Base-by-base conservation (phyloP, 345 rosid genomes). In the Boechera stricta region DNA sequence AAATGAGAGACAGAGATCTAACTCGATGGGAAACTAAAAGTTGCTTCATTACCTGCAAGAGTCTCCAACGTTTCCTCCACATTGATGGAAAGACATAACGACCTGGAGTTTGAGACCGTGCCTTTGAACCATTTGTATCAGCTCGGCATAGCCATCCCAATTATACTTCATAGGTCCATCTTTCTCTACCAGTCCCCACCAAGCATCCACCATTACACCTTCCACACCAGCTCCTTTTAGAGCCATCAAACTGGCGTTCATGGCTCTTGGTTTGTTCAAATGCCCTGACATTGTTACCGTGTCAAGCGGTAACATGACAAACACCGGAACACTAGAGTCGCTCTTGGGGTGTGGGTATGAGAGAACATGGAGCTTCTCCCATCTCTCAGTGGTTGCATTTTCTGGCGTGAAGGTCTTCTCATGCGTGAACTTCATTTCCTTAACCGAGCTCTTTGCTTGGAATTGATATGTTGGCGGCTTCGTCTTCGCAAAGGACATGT, bases 11-110 rank as follows among this genome's bases (percentile, higher is more conserved):
- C 54, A 57, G 26, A 70, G 29, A 49, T 77, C 72, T 64, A 4
- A 10, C 1, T 35, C 32, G 2, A 57, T 10, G 49, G 13, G 47
- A 72, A 65, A 67, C 35, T 52, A 61, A 26, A 21, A 67, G 64
- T 72, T 73, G 58, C 12, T 73, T 73, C 54, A 69, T 66, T 85
- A 94, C 99, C 94, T 92, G 99, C 97, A 92, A 73, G 98, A 92
- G 81, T 95, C 99, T 76, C 98, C 98, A 2, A 95, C 99, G 84
- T 95, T 92, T 73, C 99, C 98, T 57, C 99, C 98, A n/a, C 99
- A 92, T 85, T 95, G 98, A 80, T 95, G 99, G 82, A 95, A 95
- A 55, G 99, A 95, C 98, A 92, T 92, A 13, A 95, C 98, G 5
- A 86, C 88, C 66, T 95, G 99, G 55, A 95, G 87, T 86, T 92